Evolutionary conservation across 306 rosid species (phyloP).

Genomic region (Styphnolobium japonicum): DNA sequence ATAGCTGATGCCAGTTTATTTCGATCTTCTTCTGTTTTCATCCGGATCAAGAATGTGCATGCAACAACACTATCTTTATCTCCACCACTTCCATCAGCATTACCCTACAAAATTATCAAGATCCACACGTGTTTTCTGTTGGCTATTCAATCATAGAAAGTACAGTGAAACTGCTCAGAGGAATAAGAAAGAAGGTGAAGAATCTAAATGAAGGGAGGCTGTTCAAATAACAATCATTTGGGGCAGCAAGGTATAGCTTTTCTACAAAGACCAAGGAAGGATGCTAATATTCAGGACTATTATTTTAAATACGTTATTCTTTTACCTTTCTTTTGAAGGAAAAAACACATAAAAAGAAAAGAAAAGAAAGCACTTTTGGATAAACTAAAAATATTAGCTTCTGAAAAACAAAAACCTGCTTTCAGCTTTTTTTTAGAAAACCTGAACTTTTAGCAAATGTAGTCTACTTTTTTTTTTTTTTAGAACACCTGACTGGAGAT

Average conservation of each 20-base stretch:
- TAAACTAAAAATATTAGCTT: not conserved
- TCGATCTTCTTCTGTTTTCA: conserved; percentile 86
- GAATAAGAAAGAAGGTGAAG: not conserved
- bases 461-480: too few species aligned
- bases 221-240: not conserved
- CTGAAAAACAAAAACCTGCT: not conserved
- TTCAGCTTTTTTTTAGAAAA: not conserved
- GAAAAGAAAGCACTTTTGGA: too few species aligned
- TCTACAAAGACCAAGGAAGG: not conserved
- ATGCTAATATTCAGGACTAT: not conserved
- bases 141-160: conserved; percentile 5
- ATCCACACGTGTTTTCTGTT: not conserved
- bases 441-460: not conserved
- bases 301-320: not conserved
- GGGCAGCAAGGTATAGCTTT: not conserved
- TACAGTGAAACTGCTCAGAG: not conserved
- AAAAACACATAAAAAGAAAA: too few species aligned
- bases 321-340: not conserved
- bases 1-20: conserved; percentile 72
- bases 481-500: not conserved
- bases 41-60: conserved; percentile 80
- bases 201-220: conserved; percentile 12
- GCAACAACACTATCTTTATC: conserved; percentile 54
- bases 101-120: conserved; percentile 51
- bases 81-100: conserved; percentile 53